Evolutionary conservation across 139 green algal genomes (phyloP), one percentile per base, ranked within the genome.

Genomic region (Tetradesmus obliquus): DNA sequence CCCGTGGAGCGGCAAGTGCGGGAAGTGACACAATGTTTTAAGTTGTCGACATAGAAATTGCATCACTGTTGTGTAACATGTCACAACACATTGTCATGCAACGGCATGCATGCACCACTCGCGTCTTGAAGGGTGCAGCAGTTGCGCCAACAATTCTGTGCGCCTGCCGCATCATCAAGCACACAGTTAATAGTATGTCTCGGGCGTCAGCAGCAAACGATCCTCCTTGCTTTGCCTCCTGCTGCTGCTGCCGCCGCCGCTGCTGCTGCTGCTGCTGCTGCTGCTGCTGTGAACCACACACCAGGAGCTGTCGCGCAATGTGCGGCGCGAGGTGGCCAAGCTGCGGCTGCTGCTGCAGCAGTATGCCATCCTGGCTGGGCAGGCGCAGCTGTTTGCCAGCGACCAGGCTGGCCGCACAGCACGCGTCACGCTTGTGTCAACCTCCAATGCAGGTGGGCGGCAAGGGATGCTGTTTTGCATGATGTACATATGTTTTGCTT

Each of bases 241-340:
- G 17, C 74, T 82, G 74, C 74, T 51, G 17, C 15, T 82, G 74
- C 74, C 12, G 74, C 15, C 19, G 17, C 74, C 45, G 74, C 17
- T 82, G 62, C 60, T 82, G 24, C 60, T 51, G 54, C 15, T 12
- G 15, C 32, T 22, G 79, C 51, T 82, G 8, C 80, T 81, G 24
- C 79, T 81, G 66, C 32, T 45, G 32, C 32, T 45, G 32, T 45
- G 32, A 45, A 45, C 32, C 32, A 45, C 32, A 45, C 15, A 79
- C 32, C 76, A 88, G 76, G 95, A 95, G 82, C 91, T 96, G 20
- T 19, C 86, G 88, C 95, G 96, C 79, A 97, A 98, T 93, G 57
- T 98, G 3, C 97, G 98, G 82, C 93, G 96, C 0, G 98, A 99
- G 93, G 98, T 97, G 60, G 94, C 93, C 13, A 96, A 96, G 91